These are phyloP conservation scores for Pelargonium citronellum DNA, from an alignment of 441 rosid species.

Conservation along the genomic window DNA sequence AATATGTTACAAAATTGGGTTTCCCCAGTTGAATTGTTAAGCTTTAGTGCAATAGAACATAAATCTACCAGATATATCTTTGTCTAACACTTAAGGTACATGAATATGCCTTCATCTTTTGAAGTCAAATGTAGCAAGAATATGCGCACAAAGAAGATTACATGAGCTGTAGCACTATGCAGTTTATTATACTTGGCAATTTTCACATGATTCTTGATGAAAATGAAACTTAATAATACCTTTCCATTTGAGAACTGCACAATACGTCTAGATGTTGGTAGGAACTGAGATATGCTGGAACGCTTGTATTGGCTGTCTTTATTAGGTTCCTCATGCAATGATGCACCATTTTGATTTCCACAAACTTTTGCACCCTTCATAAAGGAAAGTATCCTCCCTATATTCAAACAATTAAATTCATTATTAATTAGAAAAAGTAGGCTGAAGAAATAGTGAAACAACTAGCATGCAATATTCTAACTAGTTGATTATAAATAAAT, in stretches of 20 bases:
- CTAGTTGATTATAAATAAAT: too few relatives aligned
- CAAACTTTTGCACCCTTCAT: slow-evolving; percentile 34
- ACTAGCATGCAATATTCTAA: background rate
- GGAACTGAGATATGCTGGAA: slow-evolving; percentile 61
- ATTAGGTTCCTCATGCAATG: slow-evolving; percentile 23
- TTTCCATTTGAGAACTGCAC: slow-evolving; percentile 29
- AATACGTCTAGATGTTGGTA: slow-evolving; percentile 31
- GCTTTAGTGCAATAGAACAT: background rate
- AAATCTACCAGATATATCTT: background rate
- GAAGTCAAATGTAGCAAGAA: background rate
- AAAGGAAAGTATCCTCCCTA: slow-evolving; percentile 80
- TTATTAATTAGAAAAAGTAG: slow-evolving; percentile 3
- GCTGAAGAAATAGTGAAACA: background rate
- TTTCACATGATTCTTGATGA: background rate
- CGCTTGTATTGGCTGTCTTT: slow-evolving; percentile 29
- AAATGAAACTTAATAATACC: slow-evolving; percentile 22
- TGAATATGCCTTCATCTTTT: background rate
- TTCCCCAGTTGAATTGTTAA: background rate
- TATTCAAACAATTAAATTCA: slow-evolving; percentile 11
- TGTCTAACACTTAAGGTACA: background rate
- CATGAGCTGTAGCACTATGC: background rate
- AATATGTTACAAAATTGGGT: background rate
- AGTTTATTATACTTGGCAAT: background rate
- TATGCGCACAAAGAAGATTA: background rate
- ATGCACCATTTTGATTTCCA: slow-evolving; percentile 32